A percentile compares a stretch with the other conserved stretches of the same genome.
Conservation (phyloP, 257 asterid genomes). For the Lavandula angustifolia region DNA sequence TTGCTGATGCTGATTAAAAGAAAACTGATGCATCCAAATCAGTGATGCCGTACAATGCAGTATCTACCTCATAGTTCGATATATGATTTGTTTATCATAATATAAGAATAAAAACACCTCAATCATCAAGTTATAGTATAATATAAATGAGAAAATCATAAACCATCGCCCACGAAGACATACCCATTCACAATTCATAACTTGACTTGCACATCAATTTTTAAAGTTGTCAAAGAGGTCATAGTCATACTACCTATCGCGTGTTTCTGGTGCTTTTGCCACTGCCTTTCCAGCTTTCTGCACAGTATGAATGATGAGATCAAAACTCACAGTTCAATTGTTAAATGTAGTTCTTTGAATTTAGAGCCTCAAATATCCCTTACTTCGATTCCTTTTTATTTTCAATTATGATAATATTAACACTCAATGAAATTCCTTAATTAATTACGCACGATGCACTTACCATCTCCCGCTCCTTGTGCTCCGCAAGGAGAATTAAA, state of each 20-base stretch:
- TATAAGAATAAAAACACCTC: conserved; percentile 11
- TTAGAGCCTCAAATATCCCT: too few species aligned
- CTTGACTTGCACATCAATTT: background rate
- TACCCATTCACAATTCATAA: conserved; percentile 4
- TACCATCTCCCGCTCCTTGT: conserved; percentile 68
- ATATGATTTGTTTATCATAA: background rate
- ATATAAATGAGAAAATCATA: conserved; percentile 6
- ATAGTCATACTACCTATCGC: conserved; percentile 49
- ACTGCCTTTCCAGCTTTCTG: conserved; percentile 66
- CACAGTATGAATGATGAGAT: conserved; percentile 31
- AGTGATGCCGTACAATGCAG: conserved; percentile 7
- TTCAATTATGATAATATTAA: too few species aligned
- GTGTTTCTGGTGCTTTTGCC: conserved; percentile 41
- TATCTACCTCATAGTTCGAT: background rate
- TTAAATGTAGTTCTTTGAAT: background rate
- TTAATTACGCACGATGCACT: conserved; percentile 10
- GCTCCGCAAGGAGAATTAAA: conserved; percentile 74
- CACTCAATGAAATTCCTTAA: too few species aligned
- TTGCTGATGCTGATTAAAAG: background rate
- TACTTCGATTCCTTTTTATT: too few species aligned
- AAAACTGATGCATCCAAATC: conserved; percentile 2
- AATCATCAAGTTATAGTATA: conserved; percentile 8
- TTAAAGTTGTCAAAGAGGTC: conserved; percentile 5
- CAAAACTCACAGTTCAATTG: conserved; percentile 12
- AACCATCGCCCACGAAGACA: conserved; percentile 18